Conservation (phyloP, 805 yeast genomes). For the Teunomyces pallodes region DNA sequence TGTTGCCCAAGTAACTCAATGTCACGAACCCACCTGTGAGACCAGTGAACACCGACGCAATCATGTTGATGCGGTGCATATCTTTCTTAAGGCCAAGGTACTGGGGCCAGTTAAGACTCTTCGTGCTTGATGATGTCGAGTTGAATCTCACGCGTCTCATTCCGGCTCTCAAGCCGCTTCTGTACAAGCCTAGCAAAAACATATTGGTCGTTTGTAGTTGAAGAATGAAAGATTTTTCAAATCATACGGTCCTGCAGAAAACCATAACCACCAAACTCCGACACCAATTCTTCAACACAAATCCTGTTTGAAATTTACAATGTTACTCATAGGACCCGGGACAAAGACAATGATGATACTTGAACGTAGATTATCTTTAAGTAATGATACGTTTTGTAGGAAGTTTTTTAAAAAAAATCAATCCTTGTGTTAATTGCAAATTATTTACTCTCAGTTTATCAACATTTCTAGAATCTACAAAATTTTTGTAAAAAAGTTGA, state of each 20-base stretch:
- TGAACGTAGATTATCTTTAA: too few species aligned
- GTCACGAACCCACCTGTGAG: conserved; percentile 63
- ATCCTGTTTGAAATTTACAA: too few species aligned
- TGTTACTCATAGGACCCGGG: too few species aligned
- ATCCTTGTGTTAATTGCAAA: too few species aligned
- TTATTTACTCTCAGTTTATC: too few species aligned
- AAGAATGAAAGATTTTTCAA: conserved; percentile 1
- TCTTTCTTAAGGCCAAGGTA: conserved; percentile 74
- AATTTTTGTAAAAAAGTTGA: too few species aligned
- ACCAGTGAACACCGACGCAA: conserved; percentile 67
- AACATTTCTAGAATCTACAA: too few species aligned
- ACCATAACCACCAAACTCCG: background rate
- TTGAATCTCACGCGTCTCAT: conserved; percentile 17
- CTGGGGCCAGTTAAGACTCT: conserved; percentile 66
- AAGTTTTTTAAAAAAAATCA: too few species aligned
- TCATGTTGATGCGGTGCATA: conserved; percentile 67
- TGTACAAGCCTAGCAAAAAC: conserved; percentile 1
- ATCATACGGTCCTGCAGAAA: conserved; percentile 1
- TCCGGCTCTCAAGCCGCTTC: background rate
- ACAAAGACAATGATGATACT: too few species aligned
- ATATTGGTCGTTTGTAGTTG: background rate
- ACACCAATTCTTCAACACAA: too few species aligned
- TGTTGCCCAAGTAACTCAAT: conserved; percentile 72
- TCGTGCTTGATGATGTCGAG: conserved; percentile 15
- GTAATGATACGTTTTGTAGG: too few species aligned